phyloP scores from a whole-genome alignment of 2,329 filamentous ascomycete species.

The Verruconis gallopava region DNA sequence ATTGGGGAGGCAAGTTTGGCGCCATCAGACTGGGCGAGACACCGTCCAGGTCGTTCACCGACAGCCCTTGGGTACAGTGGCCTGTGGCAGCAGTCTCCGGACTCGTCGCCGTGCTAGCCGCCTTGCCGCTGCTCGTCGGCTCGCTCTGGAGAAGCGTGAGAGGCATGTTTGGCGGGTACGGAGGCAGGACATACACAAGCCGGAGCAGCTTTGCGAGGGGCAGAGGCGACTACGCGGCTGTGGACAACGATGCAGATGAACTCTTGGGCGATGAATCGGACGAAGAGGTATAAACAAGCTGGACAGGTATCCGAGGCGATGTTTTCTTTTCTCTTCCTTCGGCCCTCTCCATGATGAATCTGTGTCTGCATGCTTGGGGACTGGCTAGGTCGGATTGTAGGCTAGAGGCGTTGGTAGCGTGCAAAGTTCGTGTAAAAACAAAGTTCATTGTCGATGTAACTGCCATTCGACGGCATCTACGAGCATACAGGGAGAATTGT shows the following conservation, averaged over 20 bases:
- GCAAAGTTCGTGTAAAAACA: too few relatives aligned
- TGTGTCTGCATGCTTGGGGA: too few relatives aligned
- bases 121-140: slow-evolving; percentile 53
- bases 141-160: slow-evolving; percentile 58
- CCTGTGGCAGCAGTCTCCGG: slow-evolving; percentile 42
- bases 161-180: slow-evolving; percentile 36
- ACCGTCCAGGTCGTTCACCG: slow-evolving; percentile 19
- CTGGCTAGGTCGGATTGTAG: too few relatives aligned
- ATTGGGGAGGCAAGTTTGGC: slow-evolving; percentile 77
- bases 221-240: slow-evolving; percentile 73
- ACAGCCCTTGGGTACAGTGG: slow-evolving; percentile 67
- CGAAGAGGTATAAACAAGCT: slow-evolving; percentile 48
- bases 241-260: slow-evolving; percentile 91
- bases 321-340: too few relatives aligned
- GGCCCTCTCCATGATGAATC: too few relatives aligned
- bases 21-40: slow-evolving; percentile 72
- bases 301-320: too few relatives aligned
- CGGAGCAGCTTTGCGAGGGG: slow-evolving; percentile 79
- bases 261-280: slow-evolving; percentile 87
- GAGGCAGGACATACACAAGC: slow-evolving; percentile 67
- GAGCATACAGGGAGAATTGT: too few relatives aligned
- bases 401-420: too few relatives aligned
- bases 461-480: too few relatives aligned
- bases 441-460: too few relatives aligned
- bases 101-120: slow-evolving; percentile 41